Evolutionary conservation across 106 monocot species (phyloP).

Genomic region (Cymbidium sinense): DNA sequence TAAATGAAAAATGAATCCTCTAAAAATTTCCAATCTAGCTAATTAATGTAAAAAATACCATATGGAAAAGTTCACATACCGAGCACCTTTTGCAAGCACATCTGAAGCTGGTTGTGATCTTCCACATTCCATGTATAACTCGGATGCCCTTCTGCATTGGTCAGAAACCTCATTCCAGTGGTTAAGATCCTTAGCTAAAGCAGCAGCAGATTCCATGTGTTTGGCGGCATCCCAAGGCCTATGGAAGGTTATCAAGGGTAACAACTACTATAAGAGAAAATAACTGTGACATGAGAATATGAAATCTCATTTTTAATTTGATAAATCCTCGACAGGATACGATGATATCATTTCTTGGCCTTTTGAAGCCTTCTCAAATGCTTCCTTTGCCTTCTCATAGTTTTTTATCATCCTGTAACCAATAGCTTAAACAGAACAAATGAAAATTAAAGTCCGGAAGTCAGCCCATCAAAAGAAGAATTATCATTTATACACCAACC

Average conservation of each 20-base stretch:
- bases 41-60: neutral
- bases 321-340: conserved; percentile 38
- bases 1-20: neutral
- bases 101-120: conserved; percentile 96
- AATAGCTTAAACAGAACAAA: conserved; percentile 59
- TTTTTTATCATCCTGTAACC: conserved; percentile 65
- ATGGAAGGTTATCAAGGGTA: conserved; percentile 34
- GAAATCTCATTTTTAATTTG: neutral
- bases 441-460: conserved; percentile 6
- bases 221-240: conserved; percentile 99
- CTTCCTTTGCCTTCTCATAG: conserved; percentile 84
- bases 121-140: conserved; percentile 90
- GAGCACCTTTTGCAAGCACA: conserved; percentile 89
- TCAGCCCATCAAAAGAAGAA: neutral
- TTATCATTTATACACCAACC: conserved; percentile 8
- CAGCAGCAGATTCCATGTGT: conserved; percentile 94
- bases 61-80: conserved; percentile 28
- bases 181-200: conserved; percentile 82
- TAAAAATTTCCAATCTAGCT: neutral
- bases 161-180: conserved; percentile 90
- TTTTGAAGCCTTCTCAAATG: conserved; percentile 99
- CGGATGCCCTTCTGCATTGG: conserved; percentile 72
- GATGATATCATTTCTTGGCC: conserved; percentile 96
- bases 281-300: no score
- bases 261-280: neutral